Evolutionary conservation across 768 basidiomycete species (phyloP).

Genomic region (Roridomyces roridus): DNA sequence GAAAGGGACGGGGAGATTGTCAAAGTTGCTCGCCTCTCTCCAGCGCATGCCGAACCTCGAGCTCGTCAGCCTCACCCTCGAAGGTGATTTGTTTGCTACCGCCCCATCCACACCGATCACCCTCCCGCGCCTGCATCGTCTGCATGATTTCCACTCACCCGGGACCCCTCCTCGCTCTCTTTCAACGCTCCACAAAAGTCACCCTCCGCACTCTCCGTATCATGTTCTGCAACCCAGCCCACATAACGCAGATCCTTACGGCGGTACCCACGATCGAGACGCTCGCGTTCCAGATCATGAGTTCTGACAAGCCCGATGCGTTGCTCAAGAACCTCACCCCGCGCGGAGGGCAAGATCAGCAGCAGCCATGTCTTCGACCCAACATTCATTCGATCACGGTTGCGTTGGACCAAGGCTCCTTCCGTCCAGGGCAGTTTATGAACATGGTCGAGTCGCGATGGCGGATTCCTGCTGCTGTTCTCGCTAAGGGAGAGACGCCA

Average conservation of each 20-base stretch:
- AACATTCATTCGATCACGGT: neutral
- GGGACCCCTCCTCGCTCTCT: neutral
- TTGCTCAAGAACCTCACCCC: neutral
- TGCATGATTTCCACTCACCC: neutral
- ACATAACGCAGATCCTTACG: neutral
- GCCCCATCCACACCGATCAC: neutral
- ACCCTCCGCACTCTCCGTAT: neutral
- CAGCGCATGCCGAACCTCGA: conserved; percentile 1
- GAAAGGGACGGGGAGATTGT: neutral
- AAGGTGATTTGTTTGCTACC: neutral
- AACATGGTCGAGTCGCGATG: conserved; percentile 11
- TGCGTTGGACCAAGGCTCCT: neutral
- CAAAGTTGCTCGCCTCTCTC: neutral
- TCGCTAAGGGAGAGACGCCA: too few relatives aligned
- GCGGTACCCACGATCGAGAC: neutral
- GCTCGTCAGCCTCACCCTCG: neutral
- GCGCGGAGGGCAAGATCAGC: too few relatives aligned
- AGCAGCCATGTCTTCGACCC: neutral
- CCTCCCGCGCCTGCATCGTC: conserved; percentile 7
- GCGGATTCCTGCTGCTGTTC: conserved; percentile 8
- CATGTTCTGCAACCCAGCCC: neutral
- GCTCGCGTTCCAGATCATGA: neutral
- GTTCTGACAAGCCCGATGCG: neutral
- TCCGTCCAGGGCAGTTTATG: neutral
- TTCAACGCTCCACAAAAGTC: neutral